phyloP scores from a whole-genome alignment of 805 yeast species.

The Kuraishia molischiana region DNA sequence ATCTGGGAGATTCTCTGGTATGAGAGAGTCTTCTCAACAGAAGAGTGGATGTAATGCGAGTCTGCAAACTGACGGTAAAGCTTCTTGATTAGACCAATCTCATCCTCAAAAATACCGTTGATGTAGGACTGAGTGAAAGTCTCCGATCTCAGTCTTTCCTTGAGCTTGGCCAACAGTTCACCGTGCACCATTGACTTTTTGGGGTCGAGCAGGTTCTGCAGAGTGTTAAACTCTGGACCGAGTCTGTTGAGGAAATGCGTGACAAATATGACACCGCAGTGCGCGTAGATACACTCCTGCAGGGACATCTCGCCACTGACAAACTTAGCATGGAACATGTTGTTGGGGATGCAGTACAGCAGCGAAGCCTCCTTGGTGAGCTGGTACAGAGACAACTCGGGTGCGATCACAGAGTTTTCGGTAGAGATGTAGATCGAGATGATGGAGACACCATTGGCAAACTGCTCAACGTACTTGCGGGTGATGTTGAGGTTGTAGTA shows the following conservation, averaged over 20 bases:
- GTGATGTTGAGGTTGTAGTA: constrained; percentile 80
- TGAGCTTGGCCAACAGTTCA: constrained; percentile 71
- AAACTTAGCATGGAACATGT: constrained; percentile 67
- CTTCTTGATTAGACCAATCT: constrained; percentile 66
- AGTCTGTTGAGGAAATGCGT: constrained; percentile 91
- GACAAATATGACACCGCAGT: constrained; percentile 84
- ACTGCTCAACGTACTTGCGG: constrained; percentile 90
- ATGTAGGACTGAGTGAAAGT: constrained; percentile 85
- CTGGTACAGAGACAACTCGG: constrained; percentile 77
- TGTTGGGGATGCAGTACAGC: constrained; percentile 83
- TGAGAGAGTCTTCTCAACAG: constrained; percentile 70
- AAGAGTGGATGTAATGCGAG: constrained; percentile 68
- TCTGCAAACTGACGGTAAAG: constrained; percentile 89
- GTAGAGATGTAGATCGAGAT: constrained; percentile 76
- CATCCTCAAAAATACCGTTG: constrained; percentile 60
- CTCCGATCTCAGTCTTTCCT: constrained; percentile 85
- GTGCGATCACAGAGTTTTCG: constrained; percentile 29
- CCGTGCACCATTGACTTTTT: constrained; percentile 53
- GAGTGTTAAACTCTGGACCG: constrained; percentile 78
- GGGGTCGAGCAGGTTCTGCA: constrained; percentile 54
- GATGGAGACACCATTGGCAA: constrained; percentile 78
- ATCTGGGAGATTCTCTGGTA: constrained; percentile 79
- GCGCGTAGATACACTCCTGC: constrained; percentile 92
- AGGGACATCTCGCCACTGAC: constrained; percentile 72
- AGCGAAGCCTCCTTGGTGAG: constrained; percentile 90